Evolutionary conservation across 441 rosid species (phyloP).

Genomic region (Daphne laureola): DNA sequence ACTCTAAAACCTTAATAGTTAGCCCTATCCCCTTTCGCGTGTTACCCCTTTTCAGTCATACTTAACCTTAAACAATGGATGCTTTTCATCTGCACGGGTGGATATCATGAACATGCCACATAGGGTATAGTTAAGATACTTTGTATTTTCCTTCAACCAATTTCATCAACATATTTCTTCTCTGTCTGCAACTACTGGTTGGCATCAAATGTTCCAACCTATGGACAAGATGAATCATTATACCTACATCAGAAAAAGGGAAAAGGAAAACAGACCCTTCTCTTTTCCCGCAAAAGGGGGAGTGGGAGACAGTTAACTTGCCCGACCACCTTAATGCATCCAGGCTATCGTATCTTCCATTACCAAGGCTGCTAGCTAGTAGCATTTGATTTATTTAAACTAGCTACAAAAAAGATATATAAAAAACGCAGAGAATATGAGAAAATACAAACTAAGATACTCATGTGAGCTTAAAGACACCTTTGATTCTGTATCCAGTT

Average conservation of each 20-base stretch:
- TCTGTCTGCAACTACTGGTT: conserved; percentile 71
- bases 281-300: neutral
- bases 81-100: neutral
- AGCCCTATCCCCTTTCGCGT: neutral
- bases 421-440: conserved; percentile 14
- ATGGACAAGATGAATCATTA: conserved; percentile 18
- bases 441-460: conserved; percentile 3
- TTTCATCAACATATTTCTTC: conserved; percentile 98
- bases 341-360: conserved; percentile 99
- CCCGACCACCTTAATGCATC: conserved; percentile 99
- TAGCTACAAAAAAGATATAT: conserved; percentile 43
- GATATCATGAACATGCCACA: conserved; percentile 3
- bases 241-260: conserved; percentile 19
- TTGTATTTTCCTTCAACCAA: conserved; percentile 99
- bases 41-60: neutral
- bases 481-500: conserved; percentile 62
- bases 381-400: conserved; percentile 84
- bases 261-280: conserved; percentile 8
- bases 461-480: conserved; percentile 28
- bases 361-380: conserved; percentile 99
- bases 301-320: conserved; percentile 21
- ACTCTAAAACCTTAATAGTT: neutral
- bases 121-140: conserved; percentile 33
- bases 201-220: conserved; percentile 99
- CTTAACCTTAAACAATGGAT: neutral